Conservation (phyloP, 345 rosid genomes). For the Eutrema japonicum region DNA sequence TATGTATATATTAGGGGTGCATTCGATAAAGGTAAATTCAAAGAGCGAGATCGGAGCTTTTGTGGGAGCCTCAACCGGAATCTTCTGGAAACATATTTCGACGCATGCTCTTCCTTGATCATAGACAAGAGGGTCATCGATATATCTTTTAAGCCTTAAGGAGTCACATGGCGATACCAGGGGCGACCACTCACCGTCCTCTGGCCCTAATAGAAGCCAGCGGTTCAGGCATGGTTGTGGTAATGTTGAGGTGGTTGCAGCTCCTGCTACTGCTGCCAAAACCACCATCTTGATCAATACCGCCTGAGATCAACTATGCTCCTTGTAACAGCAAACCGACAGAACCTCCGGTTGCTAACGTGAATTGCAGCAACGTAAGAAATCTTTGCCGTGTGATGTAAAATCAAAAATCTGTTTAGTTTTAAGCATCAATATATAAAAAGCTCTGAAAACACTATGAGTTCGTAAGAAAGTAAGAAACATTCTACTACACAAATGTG, state of each 20-base stretch:
- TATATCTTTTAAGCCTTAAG: conserved; percentile 3
- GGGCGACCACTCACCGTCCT: background rate
- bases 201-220: conserved; percentile 15
- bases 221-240: background rate
- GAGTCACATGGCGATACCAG: conserved; percentile 8
- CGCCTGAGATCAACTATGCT: background rate
- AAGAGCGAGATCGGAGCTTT: conserved; percentile 12
- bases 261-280: conserved; percentile 12
- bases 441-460: conserved; percentile 1
- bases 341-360: conserved; percentile 16
- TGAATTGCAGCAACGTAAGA: conserved; percentile 16
- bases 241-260: conserved; percentile 7
- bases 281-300: background rate
- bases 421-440: background rate
- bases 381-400: conserved; percentile 29
- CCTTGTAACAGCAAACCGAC: conserved; percentile 1
- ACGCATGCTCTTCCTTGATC: conserved; percentile 6
- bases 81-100: background rate
- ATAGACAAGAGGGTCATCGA: conserved; percentile 10
- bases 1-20: conserved; percentile 9
- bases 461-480: background rate
- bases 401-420: background rate
- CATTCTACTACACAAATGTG: conserved; percentile 14
- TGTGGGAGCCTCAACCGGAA: conserved; percentile 11
- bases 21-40: conserved; percentile 14